A percentile compares a stretch with the other conserved stretches of the same genome.
These are phyloP conservation scores for Leersia perrieri DNA, from an alignment of 176 grass and related monocot genomes.

Conservation along the genomic window DNA sequence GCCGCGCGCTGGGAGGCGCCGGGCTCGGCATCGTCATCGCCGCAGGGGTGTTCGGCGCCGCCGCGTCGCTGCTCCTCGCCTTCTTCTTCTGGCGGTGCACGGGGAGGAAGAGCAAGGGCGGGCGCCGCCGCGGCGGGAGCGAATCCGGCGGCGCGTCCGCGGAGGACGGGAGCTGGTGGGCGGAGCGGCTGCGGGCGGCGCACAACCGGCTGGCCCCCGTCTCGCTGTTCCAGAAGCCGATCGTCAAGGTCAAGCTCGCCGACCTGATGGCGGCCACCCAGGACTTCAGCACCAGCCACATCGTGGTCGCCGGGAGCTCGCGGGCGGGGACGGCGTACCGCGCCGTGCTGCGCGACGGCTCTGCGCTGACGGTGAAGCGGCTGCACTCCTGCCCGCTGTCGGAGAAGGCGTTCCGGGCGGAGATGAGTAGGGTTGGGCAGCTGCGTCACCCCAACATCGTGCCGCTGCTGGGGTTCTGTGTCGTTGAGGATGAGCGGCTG, in stretches of 20 bases:
- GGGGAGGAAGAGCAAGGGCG: conserved; percentile 39
- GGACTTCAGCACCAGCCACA: conserved; percentile 74
- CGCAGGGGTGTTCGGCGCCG: conserved; percentile 83
- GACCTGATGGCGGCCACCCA: conserved; percentile 85
- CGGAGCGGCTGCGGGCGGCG: conserved; percentile 63
- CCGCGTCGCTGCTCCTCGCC: conserved; percentile 64
- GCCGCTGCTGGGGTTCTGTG: conserved; percentile 90
- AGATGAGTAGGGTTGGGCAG: conserved; percentile 81
- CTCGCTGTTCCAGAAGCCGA: conserved; percentile 96
- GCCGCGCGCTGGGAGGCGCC: conserved; percentile 28
- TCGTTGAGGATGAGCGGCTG: conserved; percentile 91
- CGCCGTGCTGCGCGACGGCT: conserved; percentile 78
- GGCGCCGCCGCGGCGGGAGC: conserved; percentile 11
- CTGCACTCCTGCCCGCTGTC: conserved; percentile 85
- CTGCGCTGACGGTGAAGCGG: conserved; percentile 84
- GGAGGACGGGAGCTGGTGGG: conserved; percentile 87
- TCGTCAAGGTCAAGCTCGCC: conserved; percentile 93
- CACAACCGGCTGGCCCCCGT: conserved; percentile 77
- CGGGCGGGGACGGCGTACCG: conserved; percentile 79
- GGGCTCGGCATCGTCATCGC: conserved; percentile 72
- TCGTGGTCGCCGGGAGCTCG: conserved; percentile 79
- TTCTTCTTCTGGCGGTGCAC: conserved; percentile 80
- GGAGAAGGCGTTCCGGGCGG: conserved; percentile 75
- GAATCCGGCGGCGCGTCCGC: conserved; percentile 3
- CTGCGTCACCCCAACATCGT: conserved; percentile 91